Percentiles rank a stretch among this genome's conserved stretches.
phyloP scores from a whole-genome alignment of 352 stramenopile species.

The Phytophthora vignae region DNA sequence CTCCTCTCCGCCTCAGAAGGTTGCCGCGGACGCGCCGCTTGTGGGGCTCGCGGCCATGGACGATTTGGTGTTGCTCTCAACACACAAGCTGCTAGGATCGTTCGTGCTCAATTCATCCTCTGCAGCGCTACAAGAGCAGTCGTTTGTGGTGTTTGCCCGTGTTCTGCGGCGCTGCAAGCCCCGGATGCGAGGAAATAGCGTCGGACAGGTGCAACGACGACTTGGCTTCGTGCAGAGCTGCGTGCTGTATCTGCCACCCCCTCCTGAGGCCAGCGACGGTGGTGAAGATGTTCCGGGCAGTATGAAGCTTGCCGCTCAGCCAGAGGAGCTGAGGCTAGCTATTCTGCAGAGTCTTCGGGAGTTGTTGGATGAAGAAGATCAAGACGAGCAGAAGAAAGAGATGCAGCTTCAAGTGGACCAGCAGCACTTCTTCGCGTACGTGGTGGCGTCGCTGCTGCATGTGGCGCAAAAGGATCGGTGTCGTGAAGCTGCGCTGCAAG shows the following conservation, averaged over 20 bases:
- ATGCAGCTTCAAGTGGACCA: conserved; percentile 42
- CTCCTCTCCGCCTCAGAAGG: not conserved
- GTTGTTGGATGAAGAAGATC: conserved; percentile 36
- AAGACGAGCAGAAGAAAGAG: conserved; percentile 12
- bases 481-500: conserved; percentile 45
- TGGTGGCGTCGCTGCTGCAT: conserved; percentile 68
- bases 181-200: conserved; percentile 30
- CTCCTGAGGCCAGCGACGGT: conserved; percentile 29
- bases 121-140: conserved; percentile 31
- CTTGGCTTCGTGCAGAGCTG: conserved; percentile 65
- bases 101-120: conserved; percentile 32
- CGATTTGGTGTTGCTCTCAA: conserved; percentile 70
- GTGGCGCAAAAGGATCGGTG: conserved; percentile 62
- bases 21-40: conserved; percentile 5
- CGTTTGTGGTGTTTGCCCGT: conserved; percentile 33
- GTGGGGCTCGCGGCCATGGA: conserved; percentile 54
- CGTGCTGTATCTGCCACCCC: conserved; percentile 64
- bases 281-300: conserved; percentile 24
- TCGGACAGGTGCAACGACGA: conserved; percentile 23
- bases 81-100: conserved; percentile 62
- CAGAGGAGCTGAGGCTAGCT: conserved; percentile 69
- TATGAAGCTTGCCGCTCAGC: conserved; percentile 34
- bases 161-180: conserved; percentile 45
- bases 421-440: conserved; percentile 77
- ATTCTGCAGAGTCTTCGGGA: conserved; percentile 55